Conservation (phyloP, 1,284 basidiomycete species). For the Kalmanozyma brasiliensis region DNA sequence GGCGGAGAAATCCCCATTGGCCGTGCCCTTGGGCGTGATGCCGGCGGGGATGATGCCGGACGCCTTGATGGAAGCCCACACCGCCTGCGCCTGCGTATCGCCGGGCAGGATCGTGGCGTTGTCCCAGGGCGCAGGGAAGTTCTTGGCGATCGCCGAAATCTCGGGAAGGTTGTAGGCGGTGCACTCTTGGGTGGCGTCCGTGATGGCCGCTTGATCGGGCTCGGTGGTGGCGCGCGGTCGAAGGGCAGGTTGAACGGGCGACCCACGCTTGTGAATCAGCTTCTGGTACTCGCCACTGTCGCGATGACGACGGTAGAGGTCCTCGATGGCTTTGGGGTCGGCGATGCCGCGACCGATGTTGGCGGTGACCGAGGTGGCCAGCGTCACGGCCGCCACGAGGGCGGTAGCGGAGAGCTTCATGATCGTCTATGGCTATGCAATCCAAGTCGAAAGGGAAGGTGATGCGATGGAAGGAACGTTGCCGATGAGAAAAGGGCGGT, state of each 20-base stretch:
- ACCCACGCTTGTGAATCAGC: constrained; percentile 41
- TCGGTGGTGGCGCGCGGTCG: constrained; percentile 44
- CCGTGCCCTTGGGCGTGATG: constrained; percentile 66
- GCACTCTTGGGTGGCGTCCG: constrained; percentile 45
- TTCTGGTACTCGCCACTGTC: constrained; percentile 47
- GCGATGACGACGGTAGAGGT: constrained; percentile 43
- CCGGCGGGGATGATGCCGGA: constrained; percentile 66
- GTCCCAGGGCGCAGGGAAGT: constrained; percentile 65
- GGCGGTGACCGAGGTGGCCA: constrained; percentile 41
- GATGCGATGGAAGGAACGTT: constrained; percentile 1
- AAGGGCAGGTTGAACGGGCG: constrained; percentile 25
- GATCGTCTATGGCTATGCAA: constrained; percentile 1
- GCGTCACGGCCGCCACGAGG: constrained; percentile 35
- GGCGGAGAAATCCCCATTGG: constrained; percentile 38
- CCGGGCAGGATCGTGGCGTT: constrained; percentile 67
- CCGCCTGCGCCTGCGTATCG: constrained; percentile 67
- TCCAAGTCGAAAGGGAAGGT: constrained; percentile 3
- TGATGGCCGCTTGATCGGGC: constrained; percentile 44
- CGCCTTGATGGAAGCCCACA: constrained; percentile 62
- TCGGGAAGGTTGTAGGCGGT: constrained; percentile 54
- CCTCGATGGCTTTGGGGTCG: constrained; percentile 34
- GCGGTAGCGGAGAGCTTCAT: constrained; percentile 48
- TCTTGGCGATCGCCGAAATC: constrained; percentile 40
- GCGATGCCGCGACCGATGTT: constrained; percentile 56
- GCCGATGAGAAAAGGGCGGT: neutral